Evolutionary conservation across 805 yeast species (phyloP), one percentile per base, ranked within the genome.

Genomic region (Hanseniaspora occidentalis): DNA sequence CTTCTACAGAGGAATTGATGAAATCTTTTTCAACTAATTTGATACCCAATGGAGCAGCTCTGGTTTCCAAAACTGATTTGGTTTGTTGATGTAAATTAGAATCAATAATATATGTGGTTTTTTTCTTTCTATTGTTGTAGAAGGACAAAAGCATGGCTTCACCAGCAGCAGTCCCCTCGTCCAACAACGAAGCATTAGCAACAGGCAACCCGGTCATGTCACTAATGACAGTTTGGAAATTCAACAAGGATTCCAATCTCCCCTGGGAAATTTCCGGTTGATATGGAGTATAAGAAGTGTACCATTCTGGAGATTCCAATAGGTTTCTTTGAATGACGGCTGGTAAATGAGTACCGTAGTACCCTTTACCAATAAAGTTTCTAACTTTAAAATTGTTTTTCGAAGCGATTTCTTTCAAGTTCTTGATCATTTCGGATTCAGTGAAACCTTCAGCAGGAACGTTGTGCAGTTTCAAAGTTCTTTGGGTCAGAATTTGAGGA

Each of bases 231-330:
- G 98, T 92, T 65, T 92, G 98, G 65, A 73, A 92, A 62, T 92
- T 92, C 46, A 92, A 66, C 46, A 92, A 66, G 18, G 92, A 77
- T 64, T 89, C 95, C 51, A 92, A 70, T 52, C 98, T 77, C 41
- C 98, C 98, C 63, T 92, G 98, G 1, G 96, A 82, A 43, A 92
- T 88, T 60, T 92, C 98, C 1, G 98, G 96, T 65, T 92, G 98
- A 61, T 92, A 92, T 26, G 98, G 98, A 19, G 98, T 92, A 60
- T 92, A 92, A 1, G 96, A 85, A 17, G 98, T 92, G 68, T 92
- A 92, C 98, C 98, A 92, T 57, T 86, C 95, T 5, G 98, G 98
- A 45, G 80, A 76, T 61, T 92, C 98, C 43, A 92, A 66, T 43
- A 92, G 62, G 54, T 92, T 92, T 58, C 98, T 77, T 66, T 84